Conservation (phyloP, 768 basidiomycete genomes). For the Boletus tylopilopsis region DNA sequence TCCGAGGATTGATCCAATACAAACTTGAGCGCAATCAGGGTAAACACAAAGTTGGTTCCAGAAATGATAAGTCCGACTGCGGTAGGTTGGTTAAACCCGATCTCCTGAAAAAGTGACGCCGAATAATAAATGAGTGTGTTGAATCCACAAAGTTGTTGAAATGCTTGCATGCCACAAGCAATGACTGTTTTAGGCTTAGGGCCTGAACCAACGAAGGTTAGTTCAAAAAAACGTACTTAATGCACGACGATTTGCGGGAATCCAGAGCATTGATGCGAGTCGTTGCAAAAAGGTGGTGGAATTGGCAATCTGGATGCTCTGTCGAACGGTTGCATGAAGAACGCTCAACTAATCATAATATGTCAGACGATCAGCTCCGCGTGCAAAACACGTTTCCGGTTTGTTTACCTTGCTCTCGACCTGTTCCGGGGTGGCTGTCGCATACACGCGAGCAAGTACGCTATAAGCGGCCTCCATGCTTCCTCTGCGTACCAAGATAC, state of each 20-base stretch:
- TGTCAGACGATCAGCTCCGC: not conserved
- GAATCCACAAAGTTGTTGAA: conserved; percentile 83
- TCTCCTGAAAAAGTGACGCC: conserved; percentile 73
- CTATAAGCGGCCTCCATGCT: conserved; percentile 45
- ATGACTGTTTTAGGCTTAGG: conserved; percentile 45
- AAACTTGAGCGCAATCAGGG: conserved; percentile 67
- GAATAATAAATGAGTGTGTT: conserved; percentile 78
- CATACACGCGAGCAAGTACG: conserved; percentile 67
- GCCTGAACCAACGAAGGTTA: not conserved
- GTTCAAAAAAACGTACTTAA: conserved; percentile 47
- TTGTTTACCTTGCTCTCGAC: conserved; percentile 56
- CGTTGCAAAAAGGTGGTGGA: conserved; percentile 60
- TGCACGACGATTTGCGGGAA: conserved; percentile 63
- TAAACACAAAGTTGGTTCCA: conserved; percentile 76
- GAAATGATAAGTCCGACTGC: conserved; percentile 78
- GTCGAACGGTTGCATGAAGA: conserved; percentile 55
- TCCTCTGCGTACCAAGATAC: conserved; percentile 62
- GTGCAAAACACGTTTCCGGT: not conserved
- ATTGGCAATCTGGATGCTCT: conserved; percentile 58
- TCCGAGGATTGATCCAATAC: not conserved
- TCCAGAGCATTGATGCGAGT: conserved; percentile 48
- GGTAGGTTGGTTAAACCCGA: conserved; percentile 80
- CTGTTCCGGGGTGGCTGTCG: conserved; percentile 58
- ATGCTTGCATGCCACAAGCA: conserved; percentile 77
- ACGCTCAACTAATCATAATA: conserved; percentile 53